A percentile compares a stretch with the other conserved stretches of the same genome.
Conservation (phyloP, 768 basidiomycete genomes). For the Holtermannia corniformis region DNA sequence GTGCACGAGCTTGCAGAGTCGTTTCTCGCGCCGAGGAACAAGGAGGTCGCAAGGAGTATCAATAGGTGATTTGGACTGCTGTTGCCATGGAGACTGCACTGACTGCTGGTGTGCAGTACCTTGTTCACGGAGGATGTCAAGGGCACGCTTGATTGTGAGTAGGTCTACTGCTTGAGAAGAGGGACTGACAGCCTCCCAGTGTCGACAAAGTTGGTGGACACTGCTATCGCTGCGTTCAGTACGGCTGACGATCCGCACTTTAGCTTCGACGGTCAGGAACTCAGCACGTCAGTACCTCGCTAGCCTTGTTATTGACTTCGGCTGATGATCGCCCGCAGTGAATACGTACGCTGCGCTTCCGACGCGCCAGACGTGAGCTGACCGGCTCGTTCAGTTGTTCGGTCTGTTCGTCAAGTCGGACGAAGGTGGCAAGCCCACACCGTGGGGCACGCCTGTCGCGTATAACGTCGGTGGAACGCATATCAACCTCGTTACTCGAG, state of each 20-base stretch:
- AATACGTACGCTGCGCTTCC: constrained; percentile 6
- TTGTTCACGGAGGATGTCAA: constrained; percentile 21
- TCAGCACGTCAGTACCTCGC: constrained; percentile 15
- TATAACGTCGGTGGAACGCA: constrained; percentile 14
- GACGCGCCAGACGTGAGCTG: neutral
- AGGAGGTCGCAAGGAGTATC: constrained; percentile 6
- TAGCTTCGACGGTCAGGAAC: constrained; percentile 20
- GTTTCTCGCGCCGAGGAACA: constrained; percentile 8
- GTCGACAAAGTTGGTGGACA: constrained; percentile 6
- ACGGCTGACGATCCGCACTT: neutral
- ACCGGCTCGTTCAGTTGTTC: constrained; percentile 12
- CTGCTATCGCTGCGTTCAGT: neutral
- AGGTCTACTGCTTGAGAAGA: neutral
- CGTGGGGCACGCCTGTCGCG: constrained; percentile 13
- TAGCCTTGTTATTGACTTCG: neutral
- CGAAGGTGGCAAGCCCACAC: constrained; percentile 12
- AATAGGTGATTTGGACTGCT: constrained; percentile 16
- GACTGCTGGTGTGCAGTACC: constrained; percentile 6
- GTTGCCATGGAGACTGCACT: too few species aligned
- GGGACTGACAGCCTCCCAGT: neutral
- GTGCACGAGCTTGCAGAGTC: constrained; percentile 12
- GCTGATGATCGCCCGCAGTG: constrained; percentile 1
- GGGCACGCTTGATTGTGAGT: constrained; percentile 20
- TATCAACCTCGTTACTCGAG: neutral
- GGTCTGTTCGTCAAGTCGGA: constrained; percentile 18